A percentile compares a stretch with the other conserved stretches of the same genome.
Evolutionary conservation across 1,139 yeast species (phyloP).

Genomic region (Saccharomyces pastorianus): DNA sequence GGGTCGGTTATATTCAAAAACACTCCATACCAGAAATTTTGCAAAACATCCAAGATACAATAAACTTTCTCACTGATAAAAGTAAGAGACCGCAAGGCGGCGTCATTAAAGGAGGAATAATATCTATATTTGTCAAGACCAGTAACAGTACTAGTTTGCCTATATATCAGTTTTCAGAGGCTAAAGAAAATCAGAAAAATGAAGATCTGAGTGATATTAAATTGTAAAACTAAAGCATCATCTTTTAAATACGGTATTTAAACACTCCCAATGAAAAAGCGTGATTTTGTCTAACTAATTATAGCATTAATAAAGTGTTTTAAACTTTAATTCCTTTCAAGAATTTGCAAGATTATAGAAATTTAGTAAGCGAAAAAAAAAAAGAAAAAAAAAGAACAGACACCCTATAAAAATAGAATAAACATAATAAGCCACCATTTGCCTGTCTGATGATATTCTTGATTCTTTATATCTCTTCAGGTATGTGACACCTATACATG

Average conservation of each 20-base stretch:
- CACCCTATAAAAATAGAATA: background rate
- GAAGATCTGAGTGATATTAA: background rate
- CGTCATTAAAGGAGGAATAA: conserved; percentile 39
- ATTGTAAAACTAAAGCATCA: background rate
- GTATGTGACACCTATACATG: background rate
- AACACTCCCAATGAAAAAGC: background rate
- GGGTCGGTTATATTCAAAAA: conserved; percentile 48
- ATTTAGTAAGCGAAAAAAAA: background rate
- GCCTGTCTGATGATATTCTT: background rate
- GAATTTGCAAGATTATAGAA: background rate
- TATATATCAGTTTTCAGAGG: conserved; percentile 17
- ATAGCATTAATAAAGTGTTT: background rate
- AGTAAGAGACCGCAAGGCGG: conserved; percentile 55
- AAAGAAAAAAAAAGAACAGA: background rate
- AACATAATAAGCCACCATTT: background rate
- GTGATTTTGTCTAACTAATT: background rate
- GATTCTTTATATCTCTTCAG: background rate
- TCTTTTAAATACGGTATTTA: background rate
- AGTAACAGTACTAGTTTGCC: conserved; percentile 57
- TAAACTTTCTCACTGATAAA: conserved; percentile 43
- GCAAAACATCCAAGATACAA: conserved; percentile 48
- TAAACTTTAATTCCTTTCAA: background rate
- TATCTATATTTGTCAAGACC: conserved; percentile 52
- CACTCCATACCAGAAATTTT: conserved; percentile 36
- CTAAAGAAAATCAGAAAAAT: background rate